Base-by-base conservation (phyloP, 768 basidiomycete species). In the Tricholoma flavovirens region DNA sequence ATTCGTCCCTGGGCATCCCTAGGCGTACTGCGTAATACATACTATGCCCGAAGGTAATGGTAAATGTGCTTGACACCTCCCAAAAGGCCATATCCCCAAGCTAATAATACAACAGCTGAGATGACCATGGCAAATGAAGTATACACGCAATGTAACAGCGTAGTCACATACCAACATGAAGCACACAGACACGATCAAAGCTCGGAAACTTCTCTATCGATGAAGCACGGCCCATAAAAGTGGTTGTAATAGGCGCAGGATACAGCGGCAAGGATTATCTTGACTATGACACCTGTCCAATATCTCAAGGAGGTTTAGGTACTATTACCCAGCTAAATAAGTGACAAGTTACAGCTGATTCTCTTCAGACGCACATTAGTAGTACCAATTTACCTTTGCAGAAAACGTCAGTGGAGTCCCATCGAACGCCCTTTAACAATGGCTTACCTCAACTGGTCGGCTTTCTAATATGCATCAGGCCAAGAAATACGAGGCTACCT, bases 371-470 rank as follows among this genome's bases (percentile, higher is more conserved):
- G n/a, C n/a, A n/a, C n/a, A n/a, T n/a, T n/a, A n/a, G n/a, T 53
- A 85, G 82, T 83, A 83, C 60, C 83, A 85, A 66, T 70, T 80
- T 32, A 78, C 81, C 0, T 86, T 84, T 58, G 79, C 79, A 56
- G 69, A 74, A 10, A 81, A 84, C 58, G 80, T 76, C 59, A 56
- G 69, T 58, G 8, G 24, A 14, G 5, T 57, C 21, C n/a, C n/a
- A n/a, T n/a, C n/a, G n/a, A n/a, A 43, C 17, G 30, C 8, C 33
- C 24, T 7, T 32, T 40, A 42, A 50, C 49, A 48, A 51, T 40
- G 22, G 43, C 12, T 17, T 15, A 26, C 4, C 40, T 26, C 6
- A 10, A 83, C 58, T 86, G 84, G 84, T 83, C 82, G 1, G 68
- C 77, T 4, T 84, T 82, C 67, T n/a, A n/a, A n/a, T 86, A 84